Conservation (phyloP, 495 filamentous ascomycete species). For the Tuber magnatum region DNA sequence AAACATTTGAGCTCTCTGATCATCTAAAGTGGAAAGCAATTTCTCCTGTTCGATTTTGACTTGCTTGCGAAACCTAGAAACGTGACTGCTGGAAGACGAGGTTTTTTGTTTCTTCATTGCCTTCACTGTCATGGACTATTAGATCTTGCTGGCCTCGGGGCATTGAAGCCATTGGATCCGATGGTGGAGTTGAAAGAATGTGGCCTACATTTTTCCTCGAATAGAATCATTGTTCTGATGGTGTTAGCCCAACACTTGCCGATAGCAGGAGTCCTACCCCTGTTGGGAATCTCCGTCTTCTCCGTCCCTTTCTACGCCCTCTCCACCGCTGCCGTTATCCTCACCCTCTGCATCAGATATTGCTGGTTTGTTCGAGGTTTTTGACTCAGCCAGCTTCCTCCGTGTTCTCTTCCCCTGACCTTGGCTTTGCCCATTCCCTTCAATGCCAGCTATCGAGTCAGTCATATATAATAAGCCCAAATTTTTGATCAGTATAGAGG, state of each 20-base stretch:
- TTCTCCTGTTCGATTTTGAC: conserved; percentile 20
- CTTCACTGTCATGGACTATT: conserved; percentile 14
- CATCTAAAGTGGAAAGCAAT: conserved; percentile 15
- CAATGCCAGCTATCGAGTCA: neutral
- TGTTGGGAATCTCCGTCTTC: conserved; percentile 3
- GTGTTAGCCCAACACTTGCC: neutral
- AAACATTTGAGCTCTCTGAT: conserved; percentile 27
- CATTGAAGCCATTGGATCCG: neutral
- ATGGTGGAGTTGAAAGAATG: neutral
- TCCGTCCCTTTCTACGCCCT: neutral
- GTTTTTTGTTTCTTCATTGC: conserved; percentile 32
- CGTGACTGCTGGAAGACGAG: conserved; percentile 11
- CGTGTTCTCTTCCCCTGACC: neutral
- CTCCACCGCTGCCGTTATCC: neutral
- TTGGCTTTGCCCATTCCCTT: neutral
- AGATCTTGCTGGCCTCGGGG: neutral
- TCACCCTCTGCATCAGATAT: neutral
- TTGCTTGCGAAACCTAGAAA: conserved; percentile 24
- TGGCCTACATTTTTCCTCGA: conserved; percentile 22
- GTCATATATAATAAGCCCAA: neutral
- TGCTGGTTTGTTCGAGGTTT: neutral
- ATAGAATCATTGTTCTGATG: conserved; percentile 24
- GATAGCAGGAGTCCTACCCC: neutral
- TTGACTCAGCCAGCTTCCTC: neutral
- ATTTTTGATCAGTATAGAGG: neutral